Conservation (phyloP, 805 yeast species). For the baker's yeast (Saccharomyces cerevisiae) region DNA sequence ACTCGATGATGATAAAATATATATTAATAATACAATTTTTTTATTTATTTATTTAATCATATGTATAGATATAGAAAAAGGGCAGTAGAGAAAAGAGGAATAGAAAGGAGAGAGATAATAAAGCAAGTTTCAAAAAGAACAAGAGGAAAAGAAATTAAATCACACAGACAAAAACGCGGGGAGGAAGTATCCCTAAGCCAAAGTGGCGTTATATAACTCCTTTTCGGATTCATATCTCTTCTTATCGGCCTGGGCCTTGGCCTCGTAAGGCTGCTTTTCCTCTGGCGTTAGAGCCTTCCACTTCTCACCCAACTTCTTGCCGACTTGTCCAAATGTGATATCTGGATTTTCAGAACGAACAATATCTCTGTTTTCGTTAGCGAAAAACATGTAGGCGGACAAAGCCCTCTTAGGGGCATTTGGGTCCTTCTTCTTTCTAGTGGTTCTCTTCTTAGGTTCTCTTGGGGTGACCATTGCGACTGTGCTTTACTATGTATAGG, state of each 20-base stretch:
- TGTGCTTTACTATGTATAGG: neutral
- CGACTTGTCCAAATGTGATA: constrained; percentile 87
- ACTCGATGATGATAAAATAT: neutral
- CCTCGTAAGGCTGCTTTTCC: constrained; percentile 84
- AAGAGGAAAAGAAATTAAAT: neutral
- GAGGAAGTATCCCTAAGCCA: neutral
- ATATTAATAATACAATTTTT: constrained; percentile 1
- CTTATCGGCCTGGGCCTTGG: constrained; percentile 89
- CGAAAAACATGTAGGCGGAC: constrained; percentile 97
- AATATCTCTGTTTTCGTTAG: constrained; percentile 90
- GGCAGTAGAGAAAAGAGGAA: neutral
- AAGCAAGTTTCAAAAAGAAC: neutral
- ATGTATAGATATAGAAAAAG: neutral
- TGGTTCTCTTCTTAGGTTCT: constrained; percentile 32
- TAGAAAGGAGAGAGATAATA: neutral
- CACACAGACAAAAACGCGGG: neutral
- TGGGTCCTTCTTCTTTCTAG: constrained; percentile 61
- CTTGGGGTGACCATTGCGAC: constrained; percentile 33
- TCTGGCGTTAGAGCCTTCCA: constrained; percentile 87
- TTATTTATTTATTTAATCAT: neutral
- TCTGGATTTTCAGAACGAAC: constrained; percentile 95
- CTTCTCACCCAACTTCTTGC: constrained; percentile 86
- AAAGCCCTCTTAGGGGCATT: constrained; percentile 97
- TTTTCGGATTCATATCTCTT: constrained; percentile 94
- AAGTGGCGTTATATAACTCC: constrained; percentile 57